A percentile compares a stretch with the other conserved stretches of the same genome.
Conservation (phyloP, 345 rosid genomes). For the Eucalyptus melliodora region DNA sequence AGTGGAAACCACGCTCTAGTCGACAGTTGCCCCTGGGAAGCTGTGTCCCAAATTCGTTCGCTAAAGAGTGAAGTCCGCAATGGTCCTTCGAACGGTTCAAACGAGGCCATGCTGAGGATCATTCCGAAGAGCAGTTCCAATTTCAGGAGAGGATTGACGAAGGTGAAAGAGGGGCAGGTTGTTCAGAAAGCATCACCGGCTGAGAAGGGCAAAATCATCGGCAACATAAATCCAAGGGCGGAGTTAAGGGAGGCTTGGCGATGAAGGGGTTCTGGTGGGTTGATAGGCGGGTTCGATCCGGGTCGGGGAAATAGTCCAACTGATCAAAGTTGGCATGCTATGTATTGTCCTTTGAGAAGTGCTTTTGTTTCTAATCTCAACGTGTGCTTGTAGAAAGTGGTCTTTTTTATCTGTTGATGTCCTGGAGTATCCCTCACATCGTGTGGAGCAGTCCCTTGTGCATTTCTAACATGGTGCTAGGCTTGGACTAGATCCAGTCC, state of each 20-base stretch:
- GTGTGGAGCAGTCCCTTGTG: not conserved
- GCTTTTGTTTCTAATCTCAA: not conserved
- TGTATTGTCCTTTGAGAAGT: not conserved
- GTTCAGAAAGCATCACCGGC: slow-evolving; percentile 1
- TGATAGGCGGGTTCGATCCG: not conserved
- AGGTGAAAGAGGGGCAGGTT: slow-evolving; percentile 10
- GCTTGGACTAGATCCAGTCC: not conserved
- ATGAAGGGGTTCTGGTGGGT: slow-evolving; percentile 6
- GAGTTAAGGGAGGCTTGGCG: slow-evolving; percentile 85
- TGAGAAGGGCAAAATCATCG: slow-evolving; percentile 24
- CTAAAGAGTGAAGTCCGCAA: slow-evolving; percentile 4
- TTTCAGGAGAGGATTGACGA: slow-evolving; percentile 19
- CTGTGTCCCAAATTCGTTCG: slow-evolving; percentile 19
- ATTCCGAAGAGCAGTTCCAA: not conserved
- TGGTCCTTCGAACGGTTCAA: not conserved
- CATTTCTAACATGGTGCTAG: not conserved
- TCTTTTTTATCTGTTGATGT: not conserved
- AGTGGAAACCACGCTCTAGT: slow-evolving; percentile 10
- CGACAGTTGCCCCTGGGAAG: slow-evolving; percentile 20
- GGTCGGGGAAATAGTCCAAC: not conserved
- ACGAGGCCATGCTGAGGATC: not conserved
- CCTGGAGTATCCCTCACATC: not conserved
- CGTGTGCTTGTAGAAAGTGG: not conserved
- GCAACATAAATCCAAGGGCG: slow-evolving; percentile 43
- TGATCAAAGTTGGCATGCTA: not conserved